Conservation (phyloP, 352 stramenopile species). For the Globisporangium nagaii region DNA sequence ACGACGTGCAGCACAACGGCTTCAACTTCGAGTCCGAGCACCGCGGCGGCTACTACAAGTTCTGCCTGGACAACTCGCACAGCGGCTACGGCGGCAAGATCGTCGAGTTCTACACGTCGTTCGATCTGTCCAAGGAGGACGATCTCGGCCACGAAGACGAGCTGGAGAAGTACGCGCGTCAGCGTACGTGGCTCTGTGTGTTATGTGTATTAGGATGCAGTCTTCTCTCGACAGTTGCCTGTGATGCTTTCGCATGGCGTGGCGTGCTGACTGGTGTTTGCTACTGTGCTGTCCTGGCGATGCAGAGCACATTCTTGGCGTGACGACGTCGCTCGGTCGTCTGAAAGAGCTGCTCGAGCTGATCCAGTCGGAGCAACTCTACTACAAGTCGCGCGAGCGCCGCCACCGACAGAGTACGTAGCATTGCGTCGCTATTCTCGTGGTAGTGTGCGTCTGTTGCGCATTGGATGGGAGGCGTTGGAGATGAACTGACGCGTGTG, state of each 20-base stretch:
- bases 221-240: background rate
- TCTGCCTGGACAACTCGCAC: conserved; percentile 77
- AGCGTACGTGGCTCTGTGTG: conserved; percentile 32
- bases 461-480: no score
- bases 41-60: conserved; percentile 82
- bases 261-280: background rate
- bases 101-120: conserved; percentile 81
- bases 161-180: conserved; percentile 49
- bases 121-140: conserved; percentile 70
- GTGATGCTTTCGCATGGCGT: background rate
- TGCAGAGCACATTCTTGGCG: conserved; percentile 65
- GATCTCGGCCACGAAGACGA: conserved; percentile 74
- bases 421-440: no score
- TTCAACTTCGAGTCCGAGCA: conserved; percentile 87
- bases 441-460: background rate
- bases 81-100: conserved; percentile 53
- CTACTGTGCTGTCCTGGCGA: no score
- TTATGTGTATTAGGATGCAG: background rate
- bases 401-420: conserved; percentile 70
- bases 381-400: conserved; percentile 62
- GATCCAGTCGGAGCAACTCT: conserved; percentile 76
- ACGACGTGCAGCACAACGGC: conserved; percentile 79
- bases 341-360: conserved; percentile 59
- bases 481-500: background rate
- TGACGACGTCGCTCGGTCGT: conserved; percentile 53